Base-by-base conservation (phyloP, 2,329 filamentous ascomycete genomes). In the Diplocarpon mali region DNA sequence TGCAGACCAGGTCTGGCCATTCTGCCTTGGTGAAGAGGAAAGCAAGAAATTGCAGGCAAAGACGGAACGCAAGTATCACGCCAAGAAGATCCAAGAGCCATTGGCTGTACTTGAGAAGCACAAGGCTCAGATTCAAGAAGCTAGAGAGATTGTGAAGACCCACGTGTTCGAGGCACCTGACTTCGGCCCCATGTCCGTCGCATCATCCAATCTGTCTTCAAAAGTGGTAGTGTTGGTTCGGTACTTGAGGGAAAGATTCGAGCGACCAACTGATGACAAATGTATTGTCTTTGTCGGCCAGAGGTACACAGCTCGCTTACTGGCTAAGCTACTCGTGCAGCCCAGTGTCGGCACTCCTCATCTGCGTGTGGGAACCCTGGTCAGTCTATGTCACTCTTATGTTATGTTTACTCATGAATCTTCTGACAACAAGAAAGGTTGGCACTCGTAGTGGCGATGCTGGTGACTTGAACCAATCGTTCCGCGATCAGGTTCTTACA, bases 281-380 rank as follows among this genome's bases (percentile, higher is more conserved):
- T 94, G 87, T 57, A 94, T 98, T 44, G 76, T 96, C 0, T 96
- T 98, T 62, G 87, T 94, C 0, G 72, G 86, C 49, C 74, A 83
- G 59, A 73, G 88, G 34, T 78, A 83, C 51, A 90, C 87, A 0
- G 90, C 89, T 1, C 74, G 77, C 14, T 64, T 93, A 13, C 67
- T 98, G 1, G 68, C 74, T 1, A 77, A 83, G 35, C 67, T 94
- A 0, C 82, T 94, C 49, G 62, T 64, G 31, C 69, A 75, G 14
- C 57, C 68, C 1, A 60, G 64, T 1, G 69, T 87, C 45, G 67
- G 69, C 1, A 72, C 82, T 4, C 66, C 68, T 0, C 69, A 80
- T 47, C 66, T 92, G 47, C 70, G 66, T 9, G 69, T 76, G 3
- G 78, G 75, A 5, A 68, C 78, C 12, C 67, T 95, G 48, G 76